Percentiles rank a stretch among this genome's conserved stretches.
Conservation (phyloP, 345 rosid species). For the Populus ilicifolia region DNA sequence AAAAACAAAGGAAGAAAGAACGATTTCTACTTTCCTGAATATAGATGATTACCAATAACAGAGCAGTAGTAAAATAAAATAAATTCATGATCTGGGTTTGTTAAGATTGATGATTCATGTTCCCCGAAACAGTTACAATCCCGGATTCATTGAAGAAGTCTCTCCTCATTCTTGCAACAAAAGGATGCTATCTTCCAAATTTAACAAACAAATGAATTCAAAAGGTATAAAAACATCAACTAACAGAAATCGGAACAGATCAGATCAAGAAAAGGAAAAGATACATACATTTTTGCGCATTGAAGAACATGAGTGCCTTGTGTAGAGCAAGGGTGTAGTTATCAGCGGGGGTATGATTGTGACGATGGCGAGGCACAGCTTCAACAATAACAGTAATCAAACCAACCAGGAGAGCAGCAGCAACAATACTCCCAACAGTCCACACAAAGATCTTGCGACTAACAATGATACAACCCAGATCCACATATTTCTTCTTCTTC, state of each 20-base stretch:
- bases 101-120: neutral
- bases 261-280: neutral
- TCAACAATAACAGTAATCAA: slow-evolving; percentile 75
- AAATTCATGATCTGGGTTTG: neutral
- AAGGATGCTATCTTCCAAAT: neutral
- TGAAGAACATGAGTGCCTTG: slow-evolving; percentile 98
- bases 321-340: slow-evolving; percentile 88
- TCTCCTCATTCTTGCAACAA: neutral
- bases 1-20: neutral
- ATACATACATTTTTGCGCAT: slow-evolving; percentile 75
- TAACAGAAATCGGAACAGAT: neutral
- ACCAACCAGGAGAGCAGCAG: slow-evolving; percentile 60
- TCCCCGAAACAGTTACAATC: neutral
- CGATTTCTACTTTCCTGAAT: neutral
- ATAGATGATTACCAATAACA: neutral
- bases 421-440: slow-evolving; percentile 70
- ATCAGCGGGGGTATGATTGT: slow-evolving; percentile 51
- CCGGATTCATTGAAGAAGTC: neutral
- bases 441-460: slow-evolving; percentile 94
- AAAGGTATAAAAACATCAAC: neutral
- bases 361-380: slow-evolving; percentile 75
- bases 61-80: neutral
- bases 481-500: slow-evolving; percentile 91
- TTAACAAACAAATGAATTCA: neutral
- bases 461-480: slow-evolving; percentile 91